Evolutionary conservation across 345 rosid species (phyloP).

Genomic region (Eucalyptus curtisii): DNA sequence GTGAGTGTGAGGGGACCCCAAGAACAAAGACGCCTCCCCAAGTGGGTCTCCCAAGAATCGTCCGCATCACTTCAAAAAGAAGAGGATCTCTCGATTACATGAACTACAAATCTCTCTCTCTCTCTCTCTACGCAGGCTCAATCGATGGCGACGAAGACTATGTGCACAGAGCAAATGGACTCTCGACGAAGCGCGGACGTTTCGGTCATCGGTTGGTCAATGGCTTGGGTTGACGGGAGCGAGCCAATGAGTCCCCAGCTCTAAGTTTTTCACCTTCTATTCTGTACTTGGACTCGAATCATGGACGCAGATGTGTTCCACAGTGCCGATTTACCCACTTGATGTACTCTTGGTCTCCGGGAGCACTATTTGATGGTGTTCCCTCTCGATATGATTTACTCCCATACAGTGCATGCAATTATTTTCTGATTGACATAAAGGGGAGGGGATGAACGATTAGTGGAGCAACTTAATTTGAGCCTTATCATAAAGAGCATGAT

Average conservation of each 20-base stretch:
- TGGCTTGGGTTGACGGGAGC: background rate
- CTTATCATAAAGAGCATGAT: background rate
- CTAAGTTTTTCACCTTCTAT: background rate
- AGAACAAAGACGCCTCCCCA: background rate
- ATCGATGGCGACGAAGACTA: slow-evolving; percentile 27
- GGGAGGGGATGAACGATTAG: background rate
- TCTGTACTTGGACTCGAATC: background rate
- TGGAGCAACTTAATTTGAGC: background rate
- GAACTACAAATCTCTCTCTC: background rate
- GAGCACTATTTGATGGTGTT: background rate
- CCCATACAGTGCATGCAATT: background rate
- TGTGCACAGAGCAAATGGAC: background rate
- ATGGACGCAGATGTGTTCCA: background rate
- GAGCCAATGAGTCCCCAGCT: background rate
- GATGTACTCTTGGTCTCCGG: background rate
- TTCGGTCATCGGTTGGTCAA: slow-evolving; percentile 32
- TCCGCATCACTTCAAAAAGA: slow-evolving; percentile 42
- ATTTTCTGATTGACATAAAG: background rate
- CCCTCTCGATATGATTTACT: background rate
- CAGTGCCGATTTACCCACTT: background rate
- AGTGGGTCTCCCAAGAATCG: slow-evolving; percentile 10
- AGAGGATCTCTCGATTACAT: background rate
- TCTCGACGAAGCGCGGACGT: slow-evolving; percentile 10
- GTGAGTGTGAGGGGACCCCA: background rate
- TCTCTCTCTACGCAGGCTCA: background rate